phyloP scores from a whole-genome alignment of 176 grass and related monocot genomes.

The Oryza nivara region DNA sequence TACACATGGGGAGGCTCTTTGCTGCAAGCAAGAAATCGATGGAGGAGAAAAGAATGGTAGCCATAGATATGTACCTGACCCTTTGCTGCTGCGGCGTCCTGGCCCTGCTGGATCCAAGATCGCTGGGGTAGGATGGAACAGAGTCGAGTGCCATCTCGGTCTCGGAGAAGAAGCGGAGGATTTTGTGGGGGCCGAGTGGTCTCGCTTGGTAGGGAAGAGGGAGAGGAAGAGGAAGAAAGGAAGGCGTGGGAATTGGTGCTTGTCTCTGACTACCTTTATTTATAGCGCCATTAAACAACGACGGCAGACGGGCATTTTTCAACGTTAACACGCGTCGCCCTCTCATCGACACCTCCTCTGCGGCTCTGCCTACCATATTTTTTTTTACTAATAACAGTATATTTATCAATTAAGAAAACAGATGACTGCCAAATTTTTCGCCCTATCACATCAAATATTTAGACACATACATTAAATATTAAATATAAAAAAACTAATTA shows the following conservation, averaged over 20 bases:
- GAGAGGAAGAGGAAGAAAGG: neutral
- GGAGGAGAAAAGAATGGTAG: neutral
- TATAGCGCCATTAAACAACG: conserved; percentile 54
- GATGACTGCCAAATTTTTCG: too few species aligned
- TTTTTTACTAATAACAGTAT: too few species aligned
- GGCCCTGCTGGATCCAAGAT: conserved; percentile 35
- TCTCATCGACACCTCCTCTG: neutral
- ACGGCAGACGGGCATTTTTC: conserved; percentile 35
- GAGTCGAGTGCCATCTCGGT: conserved; percentile 54
- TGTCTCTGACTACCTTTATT: conserved; percentile 42
- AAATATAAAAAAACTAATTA: too few species aligned
- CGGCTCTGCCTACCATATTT: neutral
- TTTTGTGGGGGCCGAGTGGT: neutral
- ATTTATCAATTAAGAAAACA: too few species aligned
- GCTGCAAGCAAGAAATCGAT: neutral
- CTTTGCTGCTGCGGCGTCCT: conserved; percentile 47
- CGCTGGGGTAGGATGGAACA: conserved; percentile 27
- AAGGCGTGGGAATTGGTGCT: conserved; percentile 6
- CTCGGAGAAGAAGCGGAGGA: neutral
- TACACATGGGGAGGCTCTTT: neutral
- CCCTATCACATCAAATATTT: too few species aligned
- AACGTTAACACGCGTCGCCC: conserved; percentile 46
- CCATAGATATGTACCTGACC: conserved; percentile 23
- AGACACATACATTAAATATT: too few species aligned
- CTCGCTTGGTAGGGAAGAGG: neutral